Base-by-base conservation (phyloP, 1,139 yeast genomes). In the Geotrichum armillariae region DNA sequence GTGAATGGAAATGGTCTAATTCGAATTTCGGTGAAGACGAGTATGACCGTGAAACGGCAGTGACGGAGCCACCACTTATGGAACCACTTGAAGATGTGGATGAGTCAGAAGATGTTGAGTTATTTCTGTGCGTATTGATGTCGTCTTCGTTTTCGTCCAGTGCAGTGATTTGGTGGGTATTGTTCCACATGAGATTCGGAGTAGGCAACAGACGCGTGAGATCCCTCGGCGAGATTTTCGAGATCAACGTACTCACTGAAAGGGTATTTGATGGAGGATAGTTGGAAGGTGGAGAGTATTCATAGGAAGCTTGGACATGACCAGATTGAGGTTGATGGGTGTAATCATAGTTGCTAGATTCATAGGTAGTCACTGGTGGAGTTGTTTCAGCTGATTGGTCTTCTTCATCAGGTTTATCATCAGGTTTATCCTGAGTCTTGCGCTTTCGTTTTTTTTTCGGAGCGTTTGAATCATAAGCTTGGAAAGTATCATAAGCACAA, bases 401-500 rank as follows among this genome's bases (percentile, higher is more conserved):
- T n/a, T 18, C n/a, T 23, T 21, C 27, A 20, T 36, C 25, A 9
- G 14, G 12, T 23, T 21, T 16, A 4, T 3, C 6, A 21, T 5
- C 32, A 12, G 31, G 22, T 16, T 22, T 38, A 21, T 17, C n/a
- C 29, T 9, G 12, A 8, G 22, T 40, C 31, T 25, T 23, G 8
- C 27, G 23, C 31, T 41, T 46, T 31, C 49, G 37, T 22, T 41
- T 34, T 27, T 41, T 40, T 16, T 49, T 46, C 2, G 47, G 47
- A 18, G 49, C 46, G 22, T 40, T 33, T 7, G 37, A 35, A 21
- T 50, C 46, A 23, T 46, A 50, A 17, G 50, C 46, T 18, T 50
- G 53, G 35, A 50, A 50, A 9, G 50, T 50, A 18, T 50, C 50
- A 42, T 50, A 50, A 5, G 47, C 37, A 33, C 53, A 50, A 18